Evolutionary conservation across 1,139 yeast genomes (phyloP).

Genomic region (Yamadazyma diddensiae): DNA sequence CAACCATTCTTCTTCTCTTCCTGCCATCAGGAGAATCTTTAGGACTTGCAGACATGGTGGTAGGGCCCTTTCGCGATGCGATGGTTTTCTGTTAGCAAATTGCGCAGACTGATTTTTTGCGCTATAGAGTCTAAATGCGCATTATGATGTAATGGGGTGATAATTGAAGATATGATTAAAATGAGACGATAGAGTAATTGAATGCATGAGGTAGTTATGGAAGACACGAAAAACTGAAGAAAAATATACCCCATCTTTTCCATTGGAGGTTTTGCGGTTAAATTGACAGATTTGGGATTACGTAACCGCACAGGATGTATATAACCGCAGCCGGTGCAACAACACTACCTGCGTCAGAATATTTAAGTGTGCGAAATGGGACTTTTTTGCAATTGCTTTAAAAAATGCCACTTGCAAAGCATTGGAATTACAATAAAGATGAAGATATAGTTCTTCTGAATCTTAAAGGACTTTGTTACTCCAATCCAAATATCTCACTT

Average conservation of each 20-base stretch:
- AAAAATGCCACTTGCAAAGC: slow-evolving; percentile 30
- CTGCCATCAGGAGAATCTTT: slow-evolving; percentile 1
- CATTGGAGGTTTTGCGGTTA: too few relatives aligned
- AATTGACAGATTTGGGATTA: too few relatives aligned
- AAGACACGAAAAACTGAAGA: too few relatives aligned
- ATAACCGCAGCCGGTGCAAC: neutral
- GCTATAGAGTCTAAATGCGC: too few relatives aligned
- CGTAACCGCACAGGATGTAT: neutral
- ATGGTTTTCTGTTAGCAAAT: too few relatives aligned
- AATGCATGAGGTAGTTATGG: too few relatives aligned
- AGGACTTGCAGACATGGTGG: neutral
- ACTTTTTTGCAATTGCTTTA: slow-evolving; percentile 1
- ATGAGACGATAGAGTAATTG: too few relatives aligned
- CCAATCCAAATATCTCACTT: slow-evolving; percentile 63
- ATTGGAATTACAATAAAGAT: slow-evolving; percentile 45
- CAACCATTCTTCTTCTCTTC: slow-evolving; percentile 12
- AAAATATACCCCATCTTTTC: too few relatives aligned
- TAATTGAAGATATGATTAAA: too few relatives aligned
- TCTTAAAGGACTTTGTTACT: slow-evolving; percentile 63
- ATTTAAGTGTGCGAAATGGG: too few relatives aligned
- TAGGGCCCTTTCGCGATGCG: slow-evolving; percentile 4
- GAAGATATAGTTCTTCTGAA: slow-evolving; percentile 65
- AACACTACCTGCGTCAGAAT: too few relatives aligned
- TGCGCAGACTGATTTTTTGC: neutral
- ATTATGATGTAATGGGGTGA: too few relatives aligned